Evolutionary conservation across 176 grass and related monocot genomes (phyloP).

Genomic region (Phyllostachys edulis): DNA sequence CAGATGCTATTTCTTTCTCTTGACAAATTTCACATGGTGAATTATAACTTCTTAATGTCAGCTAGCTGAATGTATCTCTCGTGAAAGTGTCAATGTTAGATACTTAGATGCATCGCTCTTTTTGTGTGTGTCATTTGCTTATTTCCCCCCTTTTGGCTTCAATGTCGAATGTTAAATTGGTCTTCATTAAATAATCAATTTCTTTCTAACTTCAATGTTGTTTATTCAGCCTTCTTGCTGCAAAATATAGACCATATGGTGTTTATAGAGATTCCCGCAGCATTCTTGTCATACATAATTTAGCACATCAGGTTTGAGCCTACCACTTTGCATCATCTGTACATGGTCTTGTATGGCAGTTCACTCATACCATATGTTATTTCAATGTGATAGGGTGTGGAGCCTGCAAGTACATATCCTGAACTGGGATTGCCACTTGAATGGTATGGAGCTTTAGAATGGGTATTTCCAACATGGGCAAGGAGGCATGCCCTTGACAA

Average conservation of each 20-base stretch:
- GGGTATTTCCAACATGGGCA: constrained; percentile 93
- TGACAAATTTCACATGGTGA: background rate
- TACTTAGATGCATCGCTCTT: background rate
- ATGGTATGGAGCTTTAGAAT: constrained; percentile 96
- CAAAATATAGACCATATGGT: constrained; percentile 92
- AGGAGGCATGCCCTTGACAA: constrained; percentile 90
- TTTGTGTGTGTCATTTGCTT: background rate
- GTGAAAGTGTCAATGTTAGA: background rate
- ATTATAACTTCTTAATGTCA: constrained; percentile 16
- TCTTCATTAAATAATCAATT: constrained; percentile 14
- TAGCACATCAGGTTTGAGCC: constrained; percentile 84
- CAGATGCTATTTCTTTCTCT: constrained; percentile 5
- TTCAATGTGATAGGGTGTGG: constrained; percentile 67
- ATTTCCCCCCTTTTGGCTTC: background rate
- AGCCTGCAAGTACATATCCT: constrained; percentile 81
- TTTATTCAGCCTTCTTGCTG: constrained; percentile 68
- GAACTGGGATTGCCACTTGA: constrained; percentile 76
- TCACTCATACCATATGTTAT: constrained; percentile 2
- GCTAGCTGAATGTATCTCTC: background rate
- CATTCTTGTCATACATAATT: constrained; percentile 93
- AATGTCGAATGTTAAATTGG: constrained; percentile 6
- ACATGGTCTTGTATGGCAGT: background rate
- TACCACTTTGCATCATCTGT: constrained; percentile 12
- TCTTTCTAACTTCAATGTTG: constrained; percentile 19
- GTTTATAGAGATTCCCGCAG: constrained; percentile 89